These are phyloP conservation scores for Henningerozyma blattae DNA, from an alignment of 805 yeast genomes.

Conservation along the genomic window DNA sequence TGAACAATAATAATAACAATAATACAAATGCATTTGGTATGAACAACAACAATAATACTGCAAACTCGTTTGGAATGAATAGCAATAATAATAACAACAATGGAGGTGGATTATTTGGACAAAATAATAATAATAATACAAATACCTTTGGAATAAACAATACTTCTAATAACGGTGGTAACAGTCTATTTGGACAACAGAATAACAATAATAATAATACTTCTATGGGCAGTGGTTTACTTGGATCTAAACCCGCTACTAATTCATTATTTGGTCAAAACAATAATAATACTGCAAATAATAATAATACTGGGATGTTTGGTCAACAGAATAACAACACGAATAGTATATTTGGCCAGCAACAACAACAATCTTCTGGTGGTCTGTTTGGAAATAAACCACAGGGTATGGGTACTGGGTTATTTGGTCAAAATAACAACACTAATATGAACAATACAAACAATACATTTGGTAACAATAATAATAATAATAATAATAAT, in stretches of 20 bases:
- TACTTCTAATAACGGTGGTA: too few species aligned
- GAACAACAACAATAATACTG: background rate
- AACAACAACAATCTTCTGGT: slow-evolving; percentile 15
- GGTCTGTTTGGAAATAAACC: slow-evolving; percentile 28
- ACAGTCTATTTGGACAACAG: too few species aligned
- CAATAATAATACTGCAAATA: slow-evolving; percentile 21
- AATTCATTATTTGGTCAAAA: slow-evolving; percentile 23
- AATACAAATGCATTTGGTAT: background rate
- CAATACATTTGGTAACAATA: slow-evolving; percentile 17
- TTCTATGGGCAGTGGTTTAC: background rate
- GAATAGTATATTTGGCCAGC: slow-evolving; percentile 24
- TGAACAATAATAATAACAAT: background rate
- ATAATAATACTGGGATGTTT: slow-evolving; percentile 9
- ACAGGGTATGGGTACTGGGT: slow-evolving; percentile 10
- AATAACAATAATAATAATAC: too few species aligned
- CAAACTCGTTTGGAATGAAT: slow-evolving; percentile 1
- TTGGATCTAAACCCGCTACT: slow-evolving; percentile 1
- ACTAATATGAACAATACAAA: slow-evolving; percentile 8
- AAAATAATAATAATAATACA: slow-evolving; percentile 2
- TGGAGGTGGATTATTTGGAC: slow-evolving; percentile 12
- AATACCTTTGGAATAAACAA: too few species aligned
- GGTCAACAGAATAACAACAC: slow-evolving; percentile 15
- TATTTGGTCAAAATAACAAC: slow-evolving; percentile 10
- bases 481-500: slow-evolving; percentile 9
- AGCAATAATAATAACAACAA: slow-evolving; percentile 11